Conservation (phyloP, 2,329 filamentous ascomycete genomes). For the Daldinia sp. region DNA sequence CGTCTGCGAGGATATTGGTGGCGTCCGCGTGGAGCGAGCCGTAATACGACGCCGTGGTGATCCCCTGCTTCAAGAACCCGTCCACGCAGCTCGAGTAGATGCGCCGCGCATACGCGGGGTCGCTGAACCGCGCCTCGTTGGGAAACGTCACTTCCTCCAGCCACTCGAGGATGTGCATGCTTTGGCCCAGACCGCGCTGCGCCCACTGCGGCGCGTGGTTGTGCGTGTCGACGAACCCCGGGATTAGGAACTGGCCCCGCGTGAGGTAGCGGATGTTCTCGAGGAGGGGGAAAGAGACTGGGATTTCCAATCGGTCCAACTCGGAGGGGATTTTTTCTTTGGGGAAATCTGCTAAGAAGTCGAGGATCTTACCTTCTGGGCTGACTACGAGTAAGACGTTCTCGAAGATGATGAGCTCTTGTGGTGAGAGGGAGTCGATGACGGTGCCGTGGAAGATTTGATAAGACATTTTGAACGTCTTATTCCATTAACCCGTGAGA, state of each 20-base stretch:
- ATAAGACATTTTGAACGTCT: constrained; percentile 20
- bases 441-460: constrained; percentile 57
- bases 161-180: constrained; percentile 71
- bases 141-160: constrained; percentile 73
- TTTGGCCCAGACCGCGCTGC: constrained; percentile 62
- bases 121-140: constrained; percentile 70
- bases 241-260: constrained; percentile 65
- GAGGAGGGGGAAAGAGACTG: constrained; percentile 28
- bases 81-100: constrained; percentile 66
- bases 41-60: constrained; percentile 73
- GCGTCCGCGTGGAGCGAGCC: constrained; percentile 67
- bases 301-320: constrained; percentile 29
- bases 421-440: constrained; percentile 55
- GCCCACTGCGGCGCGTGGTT: constrained; percentile 73
- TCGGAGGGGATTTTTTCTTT: constrained; percentile 26
- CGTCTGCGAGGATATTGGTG: constrained; percentile 67
- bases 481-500: constrained; percentile 23
- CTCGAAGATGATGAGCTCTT: constrained; percentile 55
- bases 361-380: constrained; percentile 46
- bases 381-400: constrained; percentile 53
- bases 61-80: constrained; percentile 70
- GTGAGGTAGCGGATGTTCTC: constrained; percentile 51
- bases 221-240: constrained; percentile 74
- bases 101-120: constrained; percentile 63
- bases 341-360: constrained; percentile 43